A percentile compares a stretch with the other conserved stretches of the same genome.
Conservation (phyloP, 768 basidiomycete species). For the Pleurotus eryngii region DNA sequence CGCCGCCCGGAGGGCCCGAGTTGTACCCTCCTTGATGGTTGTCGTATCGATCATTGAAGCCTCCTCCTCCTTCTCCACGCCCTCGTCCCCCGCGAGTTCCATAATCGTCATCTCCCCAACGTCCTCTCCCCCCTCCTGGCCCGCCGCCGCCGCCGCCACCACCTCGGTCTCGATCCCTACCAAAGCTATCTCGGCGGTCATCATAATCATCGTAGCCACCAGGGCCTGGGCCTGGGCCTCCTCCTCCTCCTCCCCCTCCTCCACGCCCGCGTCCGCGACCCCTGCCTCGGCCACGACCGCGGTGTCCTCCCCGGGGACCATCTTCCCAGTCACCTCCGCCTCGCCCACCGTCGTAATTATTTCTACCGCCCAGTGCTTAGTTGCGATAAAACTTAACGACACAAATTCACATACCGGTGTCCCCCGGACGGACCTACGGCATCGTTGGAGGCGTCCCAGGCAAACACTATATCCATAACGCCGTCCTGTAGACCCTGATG, state of each 20-base stretch:
- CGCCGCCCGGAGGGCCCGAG: slow-evolving; percentile 21
- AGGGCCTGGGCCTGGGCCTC: slow-evolving; percentile 37
- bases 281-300: slow-evolving; percentile 36
- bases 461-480: slow-evolving; percentile 81
- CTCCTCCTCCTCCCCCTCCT: slow-evolving; percentile 34
- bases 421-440: slow-evolving; percentile 41
- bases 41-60: slow-evolving; percentile 44
- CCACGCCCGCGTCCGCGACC: slow-evolving; percentile 39
- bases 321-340: slow-evolving; percentile 51
- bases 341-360: slow-evolving; percentile 35
- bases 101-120: slow-evolving; percentile 40
- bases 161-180: slow-evolving; percentile 46
- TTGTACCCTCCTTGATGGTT: slow-evolving; percentile 31
- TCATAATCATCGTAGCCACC: slow-evolving; percentile 39
- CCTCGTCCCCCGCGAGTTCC: slow-evolving; percentile 26
- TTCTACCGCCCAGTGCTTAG: slow-evolving; percentile 17
- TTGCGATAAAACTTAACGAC: slow-evolving; percentile 6
- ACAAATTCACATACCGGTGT: slow-evolving; percentile 30
- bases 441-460: slow-evolving; percentile 70
- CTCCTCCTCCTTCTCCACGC: slow-evolving; percentile 17
- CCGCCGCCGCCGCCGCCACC: slow-evolving; percentile 23
- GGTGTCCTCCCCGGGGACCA: slow-evolving; percentile 39
- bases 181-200: slow-evolving; percentile 44
- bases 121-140: slow-evolving; percentile 27
- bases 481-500: slow-evolving; percentile 82